These are phyloP conservation scores for Mollisia scopiformis DNA, from an alignment of 2,329 filamentous ascomycete genomes.

Conservation along the genomic window DNA sequence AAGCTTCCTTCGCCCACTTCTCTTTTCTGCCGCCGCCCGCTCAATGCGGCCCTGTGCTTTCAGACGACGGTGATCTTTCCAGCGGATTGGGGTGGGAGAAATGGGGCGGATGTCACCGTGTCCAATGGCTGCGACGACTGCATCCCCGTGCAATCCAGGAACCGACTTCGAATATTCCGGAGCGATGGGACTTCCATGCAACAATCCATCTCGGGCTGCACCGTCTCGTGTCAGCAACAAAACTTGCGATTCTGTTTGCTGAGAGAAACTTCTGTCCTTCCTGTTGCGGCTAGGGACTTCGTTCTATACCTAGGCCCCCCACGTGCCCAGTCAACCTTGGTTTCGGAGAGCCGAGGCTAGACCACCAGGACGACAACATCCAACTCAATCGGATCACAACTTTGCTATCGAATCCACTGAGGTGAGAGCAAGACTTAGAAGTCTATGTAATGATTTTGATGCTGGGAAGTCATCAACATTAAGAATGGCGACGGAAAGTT, in stretches of 20 bases:
- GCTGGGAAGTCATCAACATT: neutral
- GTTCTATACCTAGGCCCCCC: neutral
- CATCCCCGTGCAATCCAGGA: constrained; percentile 16
- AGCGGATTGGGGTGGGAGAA: neutral
- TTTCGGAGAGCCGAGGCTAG: neutral
- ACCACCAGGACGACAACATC: neutral
- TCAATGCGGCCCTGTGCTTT: neutral
- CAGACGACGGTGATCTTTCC: neutral
- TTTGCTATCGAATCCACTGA: neutral
- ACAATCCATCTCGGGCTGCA: constrained; percentile 2
- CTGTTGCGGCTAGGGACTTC: constrained; percentile 2
- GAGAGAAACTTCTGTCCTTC: constrained; percentile 2
- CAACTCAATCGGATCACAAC: neutral
- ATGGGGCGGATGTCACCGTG: neutral
- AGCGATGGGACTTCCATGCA: neutral
- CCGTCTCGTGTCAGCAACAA: constrained; percentile 3
- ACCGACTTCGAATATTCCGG: neutral
- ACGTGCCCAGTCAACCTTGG: neutral
- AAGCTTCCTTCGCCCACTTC: neutral
- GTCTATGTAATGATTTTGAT: neutral
- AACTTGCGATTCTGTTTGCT: neutral
- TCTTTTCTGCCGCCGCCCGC: neutral
- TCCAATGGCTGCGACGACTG: constrained; percentile 9
- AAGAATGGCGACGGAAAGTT: neutral
- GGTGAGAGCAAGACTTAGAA: neutral